phyloP scores from a whole-genome alignment of 1,284 basidiomycete genomes.

The Cutaneotrichosporon sp. region DNA sequence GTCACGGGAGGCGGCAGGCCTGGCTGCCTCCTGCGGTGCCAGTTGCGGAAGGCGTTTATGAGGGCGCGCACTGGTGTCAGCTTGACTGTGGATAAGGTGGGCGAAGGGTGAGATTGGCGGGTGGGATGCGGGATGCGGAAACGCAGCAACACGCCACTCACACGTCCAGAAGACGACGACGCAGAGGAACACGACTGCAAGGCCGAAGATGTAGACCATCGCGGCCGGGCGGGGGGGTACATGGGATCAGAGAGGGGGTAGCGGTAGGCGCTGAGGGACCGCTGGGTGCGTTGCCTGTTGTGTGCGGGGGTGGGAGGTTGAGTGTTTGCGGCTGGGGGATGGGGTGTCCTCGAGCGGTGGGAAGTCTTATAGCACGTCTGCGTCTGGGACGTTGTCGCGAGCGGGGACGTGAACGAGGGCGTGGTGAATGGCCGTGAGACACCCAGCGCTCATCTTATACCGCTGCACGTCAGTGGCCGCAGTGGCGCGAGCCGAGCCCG shows the following conservation, averaged over 20 bases:
- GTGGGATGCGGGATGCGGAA: background rate
- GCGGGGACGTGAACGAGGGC: no score
- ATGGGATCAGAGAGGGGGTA: background rate
- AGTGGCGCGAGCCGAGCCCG: no score
- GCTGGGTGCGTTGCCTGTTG: background rate
- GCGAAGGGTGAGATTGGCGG: background rate
- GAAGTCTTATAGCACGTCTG: no score
- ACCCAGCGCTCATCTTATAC: no score
- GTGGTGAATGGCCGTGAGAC: no score
- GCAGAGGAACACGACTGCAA: background rate
- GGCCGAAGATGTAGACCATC: conserved; percentile 11
- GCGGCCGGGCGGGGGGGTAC: background rate
- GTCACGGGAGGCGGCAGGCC: background rate
- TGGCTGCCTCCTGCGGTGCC: background rate
- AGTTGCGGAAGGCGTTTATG: background rate
- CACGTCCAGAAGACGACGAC: background rate
- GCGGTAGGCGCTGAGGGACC: background rate
- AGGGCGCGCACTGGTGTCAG: background rate
- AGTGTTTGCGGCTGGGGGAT: background rate
- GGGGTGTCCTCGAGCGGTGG: no score
- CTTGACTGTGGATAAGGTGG: no score
- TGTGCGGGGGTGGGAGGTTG: background rate
- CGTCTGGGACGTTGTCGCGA: no score
- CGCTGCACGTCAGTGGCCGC: no score
- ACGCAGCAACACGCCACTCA: background rate